Evolutionary conservation across 2,329 filamentous ascomycete species (phyloP).

Genomic region (Fonsecaea pugnacius): DNA sequence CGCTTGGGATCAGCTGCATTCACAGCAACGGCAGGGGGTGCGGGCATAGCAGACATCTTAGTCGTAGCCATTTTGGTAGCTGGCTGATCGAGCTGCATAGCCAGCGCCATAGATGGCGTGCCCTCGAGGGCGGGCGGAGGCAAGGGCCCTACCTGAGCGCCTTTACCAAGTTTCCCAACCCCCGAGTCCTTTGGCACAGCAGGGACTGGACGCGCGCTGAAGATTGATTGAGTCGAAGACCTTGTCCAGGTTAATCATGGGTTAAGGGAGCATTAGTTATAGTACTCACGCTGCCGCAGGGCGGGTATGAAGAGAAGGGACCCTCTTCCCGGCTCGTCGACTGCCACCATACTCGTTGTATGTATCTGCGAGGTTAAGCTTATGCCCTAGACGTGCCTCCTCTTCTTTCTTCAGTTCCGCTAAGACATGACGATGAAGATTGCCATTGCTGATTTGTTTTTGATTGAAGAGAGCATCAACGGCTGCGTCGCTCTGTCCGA

Average conservation of each 20-base stretch:
- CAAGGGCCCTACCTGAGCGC: constrained; percentile 20
- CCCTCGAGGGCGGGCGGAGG: constrained; percentile 22
- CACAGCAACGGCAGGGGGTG: background rate
- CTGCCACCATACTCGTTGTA: constrained; percentile 17
- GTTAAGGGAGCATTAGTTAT: background rate
- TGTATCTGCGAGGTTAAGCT: constrained; percentile 20
- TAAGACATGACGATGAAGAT: constrained; percentile 26
- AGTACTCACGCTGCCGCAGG: constrained; percentile 3
- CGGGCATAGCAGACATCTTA: background rate
- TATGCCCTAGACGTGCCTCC: constrained; percentile 9
- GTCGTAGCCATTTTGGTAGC: background rate
- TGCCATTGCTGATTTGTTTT: constrained; percentile 37
- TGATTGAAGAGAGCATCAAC: background rate
- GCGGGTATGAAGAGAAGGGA: background rate
- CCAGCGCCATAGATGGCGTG: constrained; percentile 4
- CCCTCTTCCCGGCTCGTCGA: constrained; percentile 4
- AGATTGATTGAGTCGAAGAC: background rate
- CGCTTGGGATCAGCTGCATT: background rate
- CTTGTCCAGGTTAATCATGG: background rate
- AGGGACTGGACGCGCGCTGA: background rate
- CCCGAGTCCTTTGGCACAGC: background rate
- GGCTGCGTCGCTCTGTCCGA: constrained; percentile 12
- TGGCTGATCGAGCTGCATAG: background rate
- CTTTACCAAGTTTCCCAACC: background rate
- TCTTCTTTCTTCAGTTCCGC: constrained; percentile 13